Evolutionary conservation across 331 rosid species (phyloP).

Genomic region (Arachis monticola): DNA sequence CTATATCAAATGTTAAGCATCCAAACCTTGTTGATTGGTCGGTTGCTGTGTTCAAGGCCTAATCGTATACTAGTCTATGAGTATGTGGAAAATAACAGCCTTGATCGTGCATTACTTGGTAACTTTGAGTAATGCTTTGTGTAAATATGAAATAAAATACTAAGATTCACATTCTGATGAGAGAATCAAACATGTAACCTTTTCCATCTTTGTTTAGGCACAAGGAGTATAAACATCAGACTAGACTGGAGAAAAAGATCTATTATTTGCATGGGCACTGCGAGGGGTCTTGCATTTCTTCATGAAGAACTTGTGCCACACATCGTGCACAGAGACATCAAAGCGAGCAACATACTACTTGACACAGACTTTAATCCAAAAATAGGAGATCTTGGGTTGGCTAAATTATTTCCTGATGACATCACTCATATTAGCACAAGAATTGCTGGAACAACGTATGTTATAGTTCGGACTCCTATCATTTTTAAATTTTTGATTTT

Average conservation of each 20-base stretch:
- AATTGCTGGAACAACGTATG: conserved; percentile 99
- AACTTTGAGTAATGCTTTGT: conserved; percentile 37
- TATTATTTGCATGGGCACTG: conserved; percentile 75
- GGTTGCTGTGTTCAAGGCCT: conserved; percentile 84
- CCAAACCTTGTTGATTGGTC: conserved; percentile 89
- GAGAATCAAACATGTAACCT: conserved; percentile 24
- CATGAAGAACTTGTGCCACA: conserved; percentile 93
- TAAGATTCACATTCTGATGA: conserved; percentile 28
- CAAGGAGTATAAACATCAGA: conserved; percentile 41
- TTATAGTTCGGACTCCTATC: conserved; percentile 36
- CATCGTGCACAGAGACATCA: conserved; percentile 96
- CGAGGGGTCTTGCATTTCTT: conserved; percentile 85
- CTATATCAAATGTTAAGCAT: conserved; percentile 85
- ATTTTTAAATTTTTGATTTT: conserved; percentile 16
- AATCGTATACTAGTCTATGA: conserved; percentile 89
- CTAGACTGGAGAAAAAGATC: conserved; percentile 88
- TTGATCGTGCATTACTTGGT: conserved; percentile 84
- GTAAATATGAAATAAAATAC: conserved; percentile 30
- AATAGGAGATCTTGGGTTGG: conserved; percentile 98
- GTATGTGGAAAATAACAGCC: conserved; percentile 86
- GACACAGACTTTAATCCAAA: conserved; percentile 77
- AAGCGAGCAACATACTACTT: conserved; percentile 92
- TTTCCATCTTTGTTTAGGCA: conserved; percentile 51
- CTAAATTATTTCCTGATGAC: conserved; percentile 94
- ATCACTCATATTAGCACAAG: conserved; percentile 99